Evolutionary conservation across 1,139 yeast species (phyloP).

Genomic region (Sugiyamaella xylanicola): DNA sequence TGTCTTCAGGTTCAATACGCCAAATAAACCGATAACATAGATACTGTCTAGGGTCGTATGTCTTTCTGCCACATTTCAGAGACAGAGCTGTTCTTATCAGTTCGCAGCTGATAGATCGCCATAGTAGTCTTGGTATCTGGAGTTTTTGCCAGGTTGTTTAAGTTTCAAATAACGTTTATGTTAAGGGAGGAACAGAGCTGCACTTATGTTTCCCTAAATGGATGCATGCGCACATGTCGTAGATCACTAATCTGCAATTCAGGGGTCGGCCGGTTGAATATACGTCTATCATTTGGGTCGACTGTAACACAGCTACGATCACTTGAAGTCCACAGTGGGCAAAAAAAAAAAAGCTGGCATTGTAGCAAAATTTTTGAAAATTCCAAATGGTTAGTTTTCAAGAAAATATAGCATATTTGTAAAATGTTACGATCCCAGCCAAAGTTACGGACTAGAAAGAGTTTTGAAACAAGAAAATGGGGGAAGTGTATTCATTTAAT

Average conservation of each 20-base stretch:
- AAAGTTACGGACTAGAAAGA: no score
- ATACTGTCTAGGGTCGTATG: neutral
- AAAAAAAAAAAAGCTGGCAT: no score
- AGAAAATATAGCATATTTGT: no score
- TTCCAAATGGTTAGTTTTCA: no score
- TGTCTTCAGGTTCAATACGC: no score
- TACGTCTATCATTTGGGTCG: neutral
- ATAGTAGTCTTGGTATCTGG: neutral
- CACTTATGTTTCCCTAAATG: neutral
- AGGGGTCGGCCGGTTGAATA: neutral
- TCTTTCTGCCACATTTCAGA: neutral
- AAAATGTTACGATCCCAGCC: no score
- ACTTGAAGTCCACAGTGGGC: no score
- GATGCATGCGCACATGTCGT: neutral
- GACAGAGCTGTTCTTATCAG: conserved; percentile 10
- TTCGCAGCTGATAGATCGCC: neutral
- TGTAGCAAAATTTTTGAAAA: no score
- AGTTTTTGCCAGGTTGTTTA: neutral
- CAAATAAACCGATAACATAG: no score
- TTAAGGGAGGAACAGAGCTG: neutral
- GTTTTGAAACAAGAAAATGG: no score
- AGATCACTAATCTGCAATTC: neutral
- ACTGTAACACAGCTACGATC: no score
- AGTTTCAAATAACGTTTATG: neutral
- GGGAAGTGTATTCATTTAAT: no score